A percentile compares a stretch with the other conserved stretches of the same genome.
These are phyloP conservation scores for Nicotiana obtusifolia DNA, from an alignment of 257 asterid species.

Conservation along the genomic window DNA sequence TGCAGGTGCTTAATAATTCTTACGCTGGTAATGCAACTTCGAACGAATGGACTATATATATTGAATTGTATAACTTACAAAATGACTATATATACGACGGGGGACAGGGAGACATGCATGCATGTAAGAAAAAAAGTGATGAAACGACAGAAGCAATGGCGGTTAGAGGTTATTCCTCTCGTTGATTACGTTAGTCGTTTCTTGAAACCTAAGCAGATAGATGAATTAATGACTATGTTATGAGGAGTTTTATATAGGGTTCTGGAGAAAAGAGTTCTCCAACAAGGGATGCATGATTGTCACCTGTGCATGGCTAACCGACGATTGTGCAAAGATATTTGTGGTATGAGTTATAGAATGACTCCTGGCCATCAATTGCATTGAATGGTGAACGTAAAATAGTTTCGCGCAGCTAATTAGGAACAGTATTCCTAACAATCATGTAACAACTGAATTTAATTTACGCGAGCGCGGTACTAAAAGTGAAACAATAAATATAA, in stretches of 20 bases:
- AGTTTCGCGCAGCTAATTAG: too few species aligned
- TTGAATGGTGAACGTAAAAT: background rate
- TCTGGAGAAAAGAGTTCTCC: background rate
- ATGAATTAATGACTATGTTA: background rate
- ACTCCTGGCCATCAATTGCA: background rate
- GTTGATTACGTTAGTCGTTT: background rate
- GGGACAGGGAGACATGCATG: background rate
- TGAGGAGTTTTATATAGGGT: background rate
- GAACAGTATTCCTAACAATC: background rate
- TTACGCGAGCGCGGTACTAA: too few species aligned
- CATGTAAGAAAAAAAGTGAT: background rate
- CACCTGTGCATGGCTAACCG: background rate
- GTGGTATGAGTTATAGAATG: background rate
- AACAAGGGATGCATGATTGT: background rate
- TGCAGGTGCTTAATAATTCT: background rate
- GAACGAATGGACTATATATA: too few species aligned
- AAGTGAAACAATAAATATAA: background rate
- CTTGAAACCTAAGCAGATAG: background rate
- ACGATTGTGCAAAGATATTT: background rate
- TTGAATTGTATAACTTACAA: background rate
- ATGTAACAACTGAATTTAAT: background rate
- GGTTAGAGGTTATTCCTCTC: background rate
- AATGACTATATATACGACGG: background rate
- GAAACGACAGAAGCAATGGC: background rate
- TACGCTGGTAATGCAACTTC: too few species aligned